These are phyloP conservation scores for Calonectria ilicicola DNA, from an alignment of 2,329 filamentous ascomycete genomes.

Conservation along the genomic window DNA sequence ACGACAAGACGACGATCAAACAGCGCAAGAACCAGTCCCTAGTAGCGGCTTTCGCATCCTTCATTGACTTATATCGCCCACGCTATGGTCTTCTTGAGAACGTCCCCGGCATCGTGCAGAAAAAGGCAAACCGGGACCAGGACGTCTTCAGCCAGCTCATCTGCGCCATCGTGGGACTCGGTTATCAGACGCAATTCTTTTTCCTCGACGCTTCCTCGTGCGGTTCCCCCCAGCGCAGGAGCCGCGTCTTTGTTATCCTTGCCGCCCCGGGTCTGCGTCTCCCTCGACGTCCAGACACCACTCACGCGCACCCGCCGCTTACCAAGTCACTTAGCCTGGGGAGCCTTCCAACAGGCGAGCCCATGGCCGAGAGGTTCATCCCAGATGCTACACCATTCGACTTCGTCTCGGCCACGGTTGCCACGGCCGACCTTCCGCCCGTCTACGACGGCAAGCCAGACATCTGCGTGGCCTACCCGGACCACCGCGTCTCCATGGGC, in stretches of 20 bases:
- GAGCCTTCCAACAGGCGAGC: slow-evolving; percentile 67
- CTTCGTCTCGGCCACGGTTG: slow-evolving; percentile 65
- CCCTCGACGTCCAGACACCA: slow-evolving; percentile 66
- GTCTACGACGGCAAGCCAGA: slow-evolving; percentile 72
- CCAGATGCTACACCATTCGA: slow-evolving; percentile 67
- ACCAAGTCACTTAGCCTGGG: slow-evolving; percentile 61
- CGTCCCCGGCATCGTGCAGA: slow-evolving; percentile 73
- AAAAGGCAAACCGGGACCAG: slow-evolving; percentile 58
- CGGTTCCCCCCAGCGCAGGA: slow-evolving; percentile 74
- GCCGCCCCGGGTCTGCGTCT: slow-evolving; percentile 74
- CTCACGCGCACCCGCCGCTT: slow-evolving; percentile 69
- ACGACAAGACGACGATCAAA: slow-evolving; percentile 61
- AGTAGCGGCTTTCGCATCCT: slow-evolving; percentile 80
- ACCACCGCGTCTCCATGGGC: slow-evolving; percentile 69
- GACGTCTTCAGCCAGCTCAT: slow-evolving; percentile 81
- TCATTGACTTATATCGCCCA: slow-evolving; percentile 79
- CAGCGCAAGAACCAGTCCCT: slow-evolving; percentile 81
- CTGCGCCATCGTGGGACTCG: slow-evolving; percentile 78
- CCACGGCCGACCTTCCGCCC: slow-evolving; percentile 69
- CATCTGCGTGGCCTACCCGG: slow-evolving; percentile 73
- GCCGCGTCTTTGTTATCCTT: slow-evolving; percentile 77
- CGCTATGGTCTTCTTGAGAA: slow-evolving; percentile 85
- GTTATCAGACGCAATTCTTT: slow-evolving; percentile 79
- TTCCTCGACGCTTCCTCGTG: slow-evolving; percentile 77
- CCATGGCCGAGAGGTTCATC: slow-evolving; percentile 65